These are phyloP conservation scores for Acer campestre DNA, from an alignment of 345 rosid genomes.

Conservation along the genomic window DNA sequence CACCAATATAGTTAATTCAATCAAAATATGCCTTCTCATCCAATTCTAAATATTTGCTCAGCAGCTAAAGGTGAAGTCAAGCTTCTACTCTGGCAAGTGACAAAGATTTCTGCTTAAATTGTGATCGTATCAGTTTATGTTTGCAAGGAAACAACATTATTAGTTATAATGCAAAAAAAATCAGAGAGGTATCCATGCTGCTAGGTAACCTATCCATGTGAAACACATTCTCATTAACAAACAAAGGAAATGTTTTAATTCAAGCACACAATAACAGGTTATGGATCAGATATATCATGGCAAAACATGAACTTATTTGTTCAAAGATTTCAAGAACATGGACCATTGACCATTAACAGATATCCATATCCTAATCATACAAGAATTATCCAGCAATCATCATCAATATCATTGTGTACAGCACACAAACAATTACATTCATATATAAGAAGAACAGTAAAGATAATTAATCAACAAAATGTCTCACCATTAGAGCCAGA, in stretches of 20 bases:
- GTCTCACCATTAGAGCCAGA: slow-evolving; percentile 54
- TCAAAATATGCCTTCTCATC: neutral
- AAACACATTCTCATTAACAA: neutral
- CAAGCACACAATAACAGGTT: neutral
- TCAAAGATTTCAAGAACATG: neutral
- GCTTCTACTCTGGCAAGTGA: neutral
- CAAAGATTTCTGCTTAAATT: neutral
- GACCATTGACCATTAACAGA: neutral
- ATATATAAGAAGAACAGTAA: neutral
- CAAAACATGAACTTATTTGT: neutral
- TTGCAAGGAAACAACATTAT: neutral
- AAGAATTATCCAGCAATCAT: neutral
- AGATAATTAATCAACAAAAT: slow-evolving; percentile 10
- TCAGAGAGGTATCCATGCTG: neutral
- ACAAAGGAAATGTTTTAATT: neutral
- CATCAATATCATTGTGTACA: neutral
- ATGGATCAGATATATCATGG: neutral
- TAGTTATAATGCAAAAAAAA: neutral
- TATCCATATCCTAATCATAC: neutral
- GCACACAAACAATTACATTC: neutral
- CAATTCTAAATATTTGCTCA: neutral
- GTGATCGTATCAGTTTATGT: neutral
- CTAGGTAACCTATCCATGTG: neutral
- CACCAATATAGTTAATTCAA: too few species aligned
- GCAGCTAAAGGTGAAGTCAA: neutral